Conservation (phyloP, 306 rosid species). For the Lithocarpus polystachyus region DNA sequence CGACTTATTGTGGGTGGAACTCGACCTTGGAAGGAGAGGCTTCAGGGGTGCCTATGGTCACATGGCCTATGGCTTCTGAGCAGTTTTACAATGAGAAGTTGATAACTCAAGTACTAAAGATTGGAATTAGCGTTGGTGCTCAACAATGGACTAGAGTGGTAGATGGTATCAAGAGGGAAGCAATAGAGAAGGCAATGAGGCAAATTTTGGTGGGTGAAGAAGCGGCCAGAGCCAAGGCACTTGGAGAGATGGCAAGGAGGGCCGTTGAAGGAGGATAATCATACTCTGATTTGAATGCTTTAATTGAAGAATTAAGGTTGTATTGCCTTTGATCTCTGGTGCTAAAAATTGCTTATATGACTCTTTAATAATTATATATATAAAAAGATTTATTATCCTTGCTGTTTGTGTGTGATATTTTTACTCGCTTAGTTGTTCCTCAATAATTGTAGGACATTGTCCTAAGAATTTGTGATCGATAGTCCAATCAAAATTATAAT, state of each 20-base stretch:
- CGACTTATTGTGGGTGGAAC: conserved; percentile 42
- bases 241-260: conserved; percentile 18
- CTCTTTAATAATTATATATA: too few relatives aligned
- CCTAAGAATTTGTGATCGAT: too few relatives aligned
- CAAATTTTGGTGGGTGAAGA: conserved; percentile 31
- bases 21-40: conserved; percentile 17
- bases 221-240: conserved; percentile 5
- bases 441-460: too few relatives aligned
- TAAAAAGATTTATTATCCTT: neutral
- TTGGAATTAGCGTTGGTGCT: conserved; percentile 33
- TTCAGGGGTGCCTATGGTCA: conserved; percentile 29
- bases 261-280: conserved; percentile 8
- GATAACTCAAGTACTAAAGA: conserved; percentile 10
- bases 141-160: conserved; percentile 12
- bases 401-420: too few relatives aligned
- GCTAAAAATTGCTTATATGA: too few relatives aligned
- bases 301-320: too few relatives aligned
- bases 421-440: too few relatives aligned
- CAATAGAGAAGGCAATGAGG: conserved; percentile 23
- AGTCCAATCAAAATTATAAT: too few relatives aligned
- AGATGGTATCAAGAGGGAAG: conserved; percentile 23
- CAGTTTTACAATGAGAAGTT: conserved; percentile 40
- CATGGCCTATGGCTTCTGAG: conserved; percentile 13
- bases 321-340: too few relatives aligned
- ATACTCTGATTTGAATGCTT: too few relatives aligned